phyloP scores from a whole-genome alignment of 345 rosid genomes.

The Corchorus olitorius region DNA sequence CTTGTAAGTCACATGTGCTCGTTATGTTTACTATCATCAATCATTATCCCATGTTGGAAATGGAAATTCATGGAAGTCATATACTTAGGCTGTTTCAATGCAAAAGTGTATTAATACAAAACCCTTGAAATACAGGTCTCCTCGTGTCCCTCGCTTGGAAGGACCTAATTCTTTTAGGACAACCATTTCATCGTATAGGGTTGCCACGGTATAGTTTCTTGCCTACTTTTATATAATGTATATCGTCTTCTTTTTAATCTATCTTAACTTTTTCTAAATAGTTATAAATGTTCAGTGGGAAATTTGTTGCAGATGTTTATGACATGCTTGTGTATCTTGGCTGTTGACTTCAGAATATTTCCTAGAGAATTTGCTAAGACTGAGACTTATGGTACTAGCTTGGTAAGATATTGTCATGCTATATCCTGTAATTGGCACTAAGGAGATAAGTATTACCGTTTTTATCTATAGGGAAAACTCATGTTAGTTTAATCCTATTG shows the following conservation, averaged over 20 bases:
- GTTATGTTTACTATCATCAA: neutral
- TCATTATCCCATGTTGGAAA: too few relatives aligned
- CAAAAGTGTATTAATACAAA: slow-evolving; percentile 13
- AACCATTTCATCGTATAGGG: slow-evolving; percentile 64
- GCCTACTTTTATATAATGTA: neutral
- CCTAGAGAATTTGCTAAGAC: slow-evolving; percentile 90
- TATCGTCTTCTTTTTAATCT: slow-evolving; percentile 6
- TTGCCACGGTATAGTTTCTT: slow-evolving; percentile 51
- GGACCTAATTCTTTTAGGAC: slow-evolving; percentile 48
- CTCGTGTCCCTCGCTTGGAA: slow-evolving; percentile 39
- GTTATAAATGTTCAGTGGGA: neutral
- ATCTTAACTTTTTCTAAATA: slow-evolving; percentile 10
- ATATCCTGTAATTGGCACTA: neutral
- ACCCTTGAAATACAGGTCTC: slow-evolving; percentile 35
- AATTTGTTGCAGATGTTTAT: slow-evolving; percentile 64
- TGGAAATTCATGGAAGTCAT: neutral
- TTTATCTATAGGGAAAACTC: neutral
- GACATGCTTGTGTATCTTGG: slow-evolving; percentile 87
- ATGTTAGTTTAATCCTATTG: neutral
- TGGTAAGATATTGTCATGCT: slow-evolving; percentile 51
- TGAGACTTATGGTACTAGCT: slow-evolving; percentile 78
- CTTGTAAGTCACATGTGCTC: slow-evolving; percentile 38
- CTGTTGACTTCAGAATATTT: slow-evolving; percentile 86
- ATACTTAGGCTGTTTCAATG: neutral
- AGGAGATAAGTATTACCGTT: neutral